These are phyloP conservation scores for Fraxinus latifolia DNA, from an alignment of 305 asterid species.

Conservation along the genomic window DNA sequence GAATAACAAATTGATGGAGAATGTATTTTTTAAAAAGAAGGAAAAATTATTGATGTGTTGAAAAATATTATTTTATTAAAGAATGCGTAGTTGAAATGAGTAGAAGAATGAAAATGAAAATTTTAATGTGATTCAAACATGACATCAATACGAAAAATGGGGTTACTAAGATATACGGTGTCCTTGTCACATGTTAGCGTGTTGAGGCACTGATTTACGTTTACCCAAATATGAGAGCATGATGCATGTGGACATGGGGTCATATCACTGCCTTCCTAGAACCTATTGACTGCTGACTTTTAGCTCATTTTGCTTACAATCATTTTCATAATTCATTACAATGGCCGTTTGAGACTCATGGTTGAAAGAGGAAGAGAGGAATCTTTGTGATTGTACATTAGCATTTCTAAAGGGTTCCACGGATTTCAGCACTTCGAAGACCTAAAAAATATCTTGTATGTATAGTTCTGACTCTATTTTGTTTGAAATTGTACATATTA, in stretches of 20 bases:
- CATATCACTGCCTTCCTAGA: conserved; percentile 11
- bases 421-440: not conserved
- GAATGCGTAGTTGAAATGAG: no score
- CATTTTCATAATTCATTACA: not conserved
- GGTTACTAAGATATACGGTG: no score
- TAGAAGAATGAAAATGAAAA: no score
- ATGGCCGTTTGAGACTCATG: not conserved
- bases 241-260: not conserved
- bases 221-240: not conserved
- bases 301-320: not conserved
- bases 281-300: not conserved
- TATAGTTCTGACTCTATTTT: not conserved
- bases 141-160: no score
- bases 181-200: no score
- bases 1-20: no score
- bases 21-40: no score
- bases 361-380: not conserved
- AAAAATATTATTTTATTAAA: no score
- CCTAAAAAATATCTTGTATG: conserved; percentile 14
- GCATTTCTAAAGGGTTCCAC: not conserved
- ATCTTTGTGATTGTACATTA: not conserved
- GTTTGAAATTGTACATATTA: not conserved
- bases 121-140: no score
- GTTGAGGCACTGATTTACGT: no score
- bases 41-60: no score